Base-by-base conservation (phyloP, 768 basidiomycete genomes). In the Hygrophorus russula region DNA sequence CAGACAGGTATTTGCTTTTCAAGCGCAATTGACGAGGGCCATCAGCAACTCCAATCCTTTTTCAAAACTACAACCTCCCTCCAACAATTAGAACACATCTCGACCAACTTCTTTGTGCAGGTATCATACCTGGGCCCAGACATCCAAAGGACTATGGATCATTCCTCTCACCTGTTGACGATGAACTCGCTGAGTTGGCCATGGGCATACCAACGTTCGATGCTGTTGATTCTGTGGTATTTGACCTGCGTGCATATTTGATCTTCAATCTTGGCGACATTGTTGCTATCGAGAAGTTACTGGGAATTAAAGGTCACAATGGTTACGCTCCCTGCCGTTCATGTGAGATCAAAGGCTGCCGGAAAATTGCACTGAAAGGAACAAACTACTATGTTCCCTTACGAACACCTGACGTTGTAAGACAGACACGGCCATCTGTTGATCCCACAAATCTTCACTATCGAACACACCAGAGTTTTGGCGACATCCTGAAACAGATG, bases 101-200 rank as follows among this genome's bases (percentile, higher is more conserved):
- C 9, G 42, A 59, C 4, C 41, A 70, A 31, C 52, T 71, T 4
- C 37, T 74, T 2, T 58, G 56, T 20, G 33, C 70, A 7, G 66
- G 68, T 10, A 54, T 71, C 36, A 68, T 75, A 37, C 71, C 70
- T 1, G 68, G 73, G 0, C 71, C 70, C 0, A 60, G 63, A 13
- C 63, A 65, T 31, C 67, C 71, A 0, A 53, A 59, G n/a, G 66
- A 72, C 45, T 24, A 63, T 1, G 61, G 63, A 34, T 74, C 73
- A 0, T 75, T 73, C 40, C 50, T 66, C 0, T 61, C 51, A 36
- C 72, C 70, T 0, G 40, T 68, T 3, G 48, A 68, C 1, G 45
- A 67, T n/a, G 70, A 74, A 43, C 46, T 64, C 4, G 18, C 60
- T 0, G 34, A 51, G 8, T 57, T 72, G 0, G 60, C 56, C 0